Conservation (phyloP, 2,329 filamentous ascomycete genomes). For the Zymoseptoria passerinii region DNA sequence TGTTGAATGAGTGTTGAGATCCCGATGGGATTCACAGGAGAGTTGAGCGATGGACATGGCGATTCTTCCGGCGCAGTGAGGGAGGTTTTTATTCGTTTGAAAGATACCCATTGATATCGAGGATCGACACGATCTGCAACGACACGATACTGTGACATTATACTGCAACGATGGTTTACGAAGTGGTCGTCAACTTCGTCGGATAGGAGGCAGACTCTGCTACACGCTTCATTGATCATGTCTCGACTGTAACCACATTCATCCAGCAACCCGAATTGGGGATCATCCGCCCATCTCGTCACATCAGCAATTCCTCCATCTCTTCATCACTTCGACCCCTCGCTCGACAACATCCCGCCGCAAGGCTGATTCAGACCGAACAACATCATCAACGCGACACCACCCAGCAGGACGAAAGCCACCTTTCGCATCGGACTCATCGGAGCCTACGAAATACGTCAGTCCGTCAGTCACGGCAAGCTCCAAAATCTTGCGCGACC, state of each 20-base stretch:
- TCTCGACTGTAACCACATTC: no score
- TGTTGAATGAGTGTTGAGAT: conserved; percentile 14
- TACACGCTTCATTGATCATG: no score
- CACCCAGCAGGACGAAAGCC: background rate
- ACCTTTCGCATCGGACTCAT: background rate
- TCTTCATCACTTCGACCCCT: background rate
- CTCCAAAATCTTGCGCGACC: background rate
- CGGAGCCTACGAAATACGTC: background rate
- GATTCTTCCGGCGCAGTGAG: background rate
- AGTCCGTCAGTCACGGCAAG: background rate
- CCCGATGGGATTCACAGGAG: background rate
- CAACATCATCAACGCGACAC: background rate
- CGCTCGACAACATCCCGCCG: background rate
- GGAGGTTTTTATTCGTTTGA: background rate
- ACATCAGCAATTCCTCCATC: background rate
- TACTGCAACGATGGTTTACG: no score
- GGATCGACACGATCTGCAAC: no score
- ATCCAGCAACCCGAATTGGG: no score
- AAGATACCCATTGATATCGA: background rate
- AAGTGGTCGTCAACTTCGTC: no score
- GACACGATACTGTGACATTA: no score
- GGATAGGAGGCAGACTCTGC: no score
- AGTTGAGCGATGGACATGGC: background rate
- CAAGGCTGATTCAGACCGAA: background rate
- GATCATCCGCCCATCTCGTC: no score